Percentiles rank a stretch among this genome's conserved stretches.
phyloP scores from a whole-genome alignment of 257 asterid genomes.

The Penstemon eatonii region DNA sequence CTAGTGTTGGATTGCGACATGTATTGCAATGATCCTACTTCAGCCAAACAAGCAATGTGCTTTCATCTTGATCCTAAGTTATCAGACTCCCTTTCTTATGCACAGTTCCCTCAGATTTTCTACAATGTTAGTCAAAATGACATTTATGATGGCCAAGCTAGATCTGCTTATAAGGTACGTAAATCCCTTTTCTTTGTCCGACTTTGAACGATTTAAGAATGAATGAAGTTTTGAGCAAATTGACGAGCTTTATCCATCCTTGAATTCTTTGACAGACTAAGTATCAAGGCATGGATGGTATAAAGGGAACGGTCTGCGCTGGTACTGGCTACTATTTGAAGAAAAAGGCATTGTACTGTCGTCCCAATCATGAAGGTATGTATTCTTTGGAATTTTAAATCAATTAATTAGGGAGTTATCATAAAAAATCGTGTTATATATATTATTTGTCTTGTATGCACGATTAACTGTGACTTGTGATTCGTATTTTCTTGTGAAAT shows the following conservation, averaged over 20 bases:
- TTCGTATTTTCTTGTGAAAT: too few relatives aligned
- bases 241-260: background rate
- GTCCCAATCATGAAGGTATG: slow-evolving; percentile 52
- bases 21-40: slow-evolving; percentile 72
- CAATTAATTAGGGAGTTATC: background rate
- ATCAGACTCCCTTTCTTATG: slow-evolving; percentile 47
- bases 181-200: background rate
- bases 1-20: slow-evolving; percentile 65
- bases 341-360: slow-evolving; percentile 59
- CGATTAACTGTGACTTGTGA: too few relatives aligned
- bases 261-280: slow-evolving; percentile 48
- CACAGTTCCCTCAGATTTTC: slow-evolving; percentile 78
- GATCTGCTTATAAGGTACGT: slow-evolving; percentile 64
- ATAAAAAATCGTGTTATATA: too few relatives aligned
- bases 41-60: slow-evolving; percentile 73
- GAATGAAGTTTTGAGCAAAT: background rate
- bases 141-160: slow-evolving; percentile 82
- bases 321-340: slow-evolving; percentile 75
- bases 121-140: slow-evolving; percentile 72
- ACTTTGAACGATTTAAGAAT: background rate
- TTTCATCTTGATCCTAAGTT: slow-evolving; percentile 57
- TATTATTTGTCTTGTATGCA: too few relatives aligned
- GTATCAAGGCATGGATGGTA: slow-evolving; percentile 91
- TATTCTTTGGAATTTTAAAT: background rate
- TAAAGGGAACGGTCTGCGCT: slow-evolving; percentile 59